A percentile compares a stretch with the other conserved stretches of the same genome.
Evolutionary conservation across 805 yeast species (phyloP).

Genomic region (Candida yuanshanica): DNA sequence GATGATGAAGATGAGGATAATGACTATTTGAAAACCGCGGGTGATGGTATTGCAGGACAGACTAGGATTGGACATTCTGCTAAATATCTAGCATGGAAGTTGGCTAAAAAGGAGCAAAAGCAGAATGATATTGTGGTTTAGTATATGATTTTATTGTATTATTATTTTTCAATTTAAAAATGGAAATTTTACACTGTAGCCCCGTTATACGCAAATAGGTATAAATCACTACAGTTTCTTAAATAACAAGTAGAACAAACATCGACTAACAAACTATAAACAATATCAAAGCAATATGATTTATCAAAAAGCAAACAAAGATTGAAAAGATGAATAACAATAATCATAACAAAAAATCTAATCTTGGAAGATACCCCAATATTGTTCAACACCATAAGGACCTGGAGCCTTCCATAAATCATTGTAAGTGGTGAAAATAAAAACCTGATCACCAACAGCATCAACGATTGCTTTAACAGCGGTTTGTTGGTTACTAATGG

Average conservation of each 20-base stretch:
- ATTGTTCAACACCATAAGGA: slow-evolving; percentile 51
- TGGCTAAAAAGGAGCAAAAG: slow-evolving; percentile 6
- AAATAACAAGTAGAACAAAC: too few species aligned
- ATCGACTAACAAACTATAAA: neutral
- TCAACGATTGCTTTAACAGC: slow-evolving; percentile 47
- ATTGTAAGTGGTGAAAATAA: slow-evolving; percentile 56
- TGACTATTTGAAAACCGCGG: slow-evolving; percentile 16
- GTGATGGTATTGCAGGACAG: slow-evolving; percentile 23
- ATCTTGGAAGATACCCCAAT: slow-evolving; percentile 34
- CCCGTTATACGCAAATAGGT: too few species aligned
- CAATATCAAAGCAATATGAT: neutral
- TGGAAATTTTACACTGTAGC: too few species aligned
- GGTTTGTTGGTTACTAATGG: slow-evolving; percentile 42
- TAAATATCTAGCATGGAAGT: slow-evolving; percentile 60
- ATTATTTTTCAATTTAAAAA: too few species aligned
- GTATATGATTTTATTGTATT: neutral
- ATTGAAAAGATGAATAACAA: neutral
- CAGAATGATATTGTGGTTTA: neutral
- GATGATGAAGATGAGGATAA: slow-evolving; percentile 19
- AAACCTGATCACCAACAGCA: slow-evolving; percentile 40
- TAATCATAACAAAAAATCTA: neutral
- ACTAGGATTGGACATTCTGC: slow-evolving; percentile 65
- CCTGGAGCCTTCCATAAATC: slow-evolving; percentile 62
- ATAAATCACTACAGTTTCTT: too few species aligned
- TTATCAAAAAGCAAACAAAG: slow-evolving; percentile 2